Percentiles rank a stretch among this genome's conserved stretches.
Conservation (phyloP, 768 basidiomycete species). For the Auriscalpium orientale region DNA sequence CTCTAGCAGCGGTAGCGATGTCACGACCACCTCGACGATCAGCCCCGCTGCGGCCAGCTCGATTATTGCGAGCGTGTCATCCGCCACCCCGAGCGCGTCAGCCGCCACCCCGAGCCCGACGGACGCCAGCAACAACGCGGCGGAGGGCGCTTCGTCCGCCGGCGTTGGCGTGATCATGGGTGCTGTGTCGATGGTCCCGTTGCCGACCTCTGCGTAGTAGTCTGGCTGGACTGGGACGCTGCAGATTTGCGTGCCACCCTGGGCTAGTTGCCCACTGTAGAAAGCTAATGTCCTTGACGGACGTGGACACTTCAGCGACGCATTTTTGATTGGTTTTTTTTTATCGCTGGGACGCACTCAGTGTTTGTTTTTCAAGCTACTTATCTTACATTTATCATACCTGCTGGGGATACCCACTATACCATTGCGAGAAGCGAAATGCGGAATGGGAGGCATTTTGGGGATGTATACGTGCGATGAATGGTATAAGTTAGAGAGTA, state of each 20-base stretch:
- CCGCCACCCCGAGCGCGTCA: not conserved
- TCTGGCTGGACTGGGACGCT: not conserved
- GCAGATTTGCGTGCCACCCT: not conserved
- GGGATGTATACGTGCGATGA: too few species aligned
- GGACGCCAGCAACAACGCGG: not conserved
- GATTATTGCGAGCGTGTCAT: conserved; percentile 14
- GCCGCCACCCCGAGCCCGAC: not conserved
- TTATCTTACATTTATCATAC: not conserved
- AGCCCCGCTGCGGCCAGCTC: conserved; percentile 18
- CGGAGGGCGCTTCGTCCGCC: conserved; percentile 13
- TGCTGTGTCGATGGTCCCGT: conserved; percentile 33
- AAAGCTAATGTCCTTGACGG: not conserved
- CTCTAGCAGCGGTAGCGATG: conserved; percentile 3
- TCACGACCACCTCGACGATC: conserved; percentile 9
- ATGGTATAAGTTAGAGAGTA: not conserved
- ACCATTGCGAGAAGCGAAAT: not conserved
- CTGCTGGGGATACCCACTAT: not conserved
- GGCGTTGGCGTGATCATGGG: conserved; percentile 38
- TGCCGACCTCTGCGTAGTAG: not conserved
- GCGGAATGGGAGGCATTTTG: not conserved
- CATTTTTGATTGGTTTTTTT: not conserved
- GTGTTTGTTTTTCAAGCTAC: not conserved
- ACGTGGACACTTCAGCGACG: not conserved
- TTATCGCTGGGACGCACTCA: not conserved
- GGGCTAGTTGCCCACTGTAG: not conserved